Percentiles rank a stretch among this genome's conserved stretches.
phyloP scores from a whole-genome alignment of 306 rosid genomes.

The Quercus agrifolia region DNA sequence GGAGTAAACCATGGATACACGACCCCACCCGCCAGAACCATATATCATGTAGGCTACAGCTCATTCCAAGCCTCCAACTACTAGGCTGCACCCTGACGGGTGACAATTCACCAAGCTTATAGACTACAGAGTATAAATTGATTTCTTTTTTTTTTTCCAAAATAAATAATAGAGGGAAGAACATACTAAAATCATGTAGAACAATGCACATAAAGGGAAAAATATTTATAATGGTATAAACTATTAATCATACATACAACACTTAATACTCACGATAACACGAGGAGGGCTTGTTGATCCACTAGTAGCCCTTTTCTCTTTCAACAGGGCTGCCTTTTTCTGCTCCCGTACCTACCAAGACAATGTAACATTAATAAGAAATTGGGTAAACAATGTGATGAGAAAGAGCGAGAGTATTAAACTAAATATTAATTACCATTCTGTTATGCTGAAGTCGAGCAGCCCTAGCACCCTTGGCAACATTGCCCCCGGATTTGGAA shows the following conservation, averaged over 20 bases:
- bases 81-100: no score
- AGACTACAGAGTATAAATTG: no score
- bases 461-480: constrained; percentile 68
- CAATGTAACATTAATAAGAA: neutral
- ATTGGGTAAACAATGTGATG: neutral
- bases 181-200: neutral
- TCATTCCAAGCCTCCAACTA: no score
- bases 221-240: neutral
- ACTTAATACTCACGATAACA: constrained; percentile 56
- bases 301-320: constrained; percentile 73
- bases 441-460: constrained; percentile 74
- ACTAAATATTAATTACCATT: constrained; percentile 46
- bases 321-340: constrained; percentile 67
- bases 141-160: no score
- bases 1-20: no score
- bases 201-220: neutral
- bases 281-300: constrained; percentile 91
- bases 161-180: neutral
- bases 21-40: no score
- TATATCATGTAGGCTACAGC: no score
- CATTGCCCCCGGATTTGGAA: constrained; percentile 51
- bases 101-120: no score
- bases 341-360: constrained; percentile 66
- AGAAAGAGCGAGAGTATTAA: neutral
- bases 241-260: neutral